phyloP scores from a whole-genome alignment of 164 flowering plant genomes.

The Aristolochia contorta region DNA sequence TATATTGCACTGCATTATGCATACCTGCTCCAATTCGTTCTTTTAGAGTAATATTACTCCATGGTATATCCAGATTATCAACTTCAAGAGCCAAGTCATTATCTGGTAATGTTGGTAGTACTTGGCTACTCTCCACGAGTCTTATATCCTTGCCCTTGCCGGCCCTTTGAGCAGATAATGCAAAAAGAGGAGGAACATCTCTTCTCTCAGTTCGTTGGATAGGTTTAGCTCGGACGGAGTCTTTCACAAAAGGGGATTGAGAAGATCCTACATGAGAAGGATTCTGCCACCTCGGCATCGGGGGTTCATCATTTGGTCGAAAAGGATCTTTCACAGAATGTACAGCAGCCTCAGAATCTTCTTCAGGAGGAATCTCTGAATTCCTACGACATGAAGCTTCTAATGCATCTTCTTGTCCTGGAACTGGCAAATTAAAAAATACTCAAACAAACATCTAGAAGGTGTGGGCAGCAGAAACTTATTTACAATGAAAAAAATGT shows the following conservation, averaged over 20 bases:
- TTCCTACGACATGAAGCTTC: slow-evolving; percentile 27
- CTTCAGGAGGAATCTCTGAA: slow-evolving; percentile 11
- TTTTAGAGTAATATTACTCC: slow-evolving; percentile 79
- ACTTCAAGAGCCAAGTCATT: slow-evolving; percentile 46
- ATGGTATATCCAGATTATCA: slow-evolving; percentile 79
- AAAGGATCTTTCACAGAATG: slow-evolving; percentile 16
- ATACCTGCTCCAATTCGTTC: slow-evolving; percentile 95
- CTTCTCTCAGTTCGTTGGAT: slow-evolving; percentile 23
- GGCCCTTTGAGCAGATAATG: slow-evolving; percentile 20
- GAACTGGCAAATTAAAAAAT: neutral
- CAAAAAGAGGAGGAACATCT: slow-evolving; percentile 20
- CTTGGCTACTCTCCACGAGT: slow-evolving; percentile 25
- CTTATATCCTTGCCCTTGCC: slow-evolving; percentile 24
- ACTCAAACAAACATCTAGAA: too few relatives aligned
- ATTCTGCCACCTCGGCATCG: slow-evolving; percentile 15
- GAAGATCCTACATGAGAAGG: slow-evolving; percentile 20
- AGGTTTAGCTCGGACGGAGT: slow-evolving; percentile 21
- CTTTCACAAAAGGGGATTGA: slow-evolving; percentile 17
- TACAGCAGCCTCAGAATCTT: slow-evolving; percentile 16
- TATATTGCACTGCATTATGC: neutral
- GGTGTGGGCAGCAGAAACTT: too few relatives aligned
- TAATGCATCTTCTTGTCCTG: slow-evolving; percentile 27
- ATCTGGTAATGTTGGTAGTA: slow-evolving; percentile 23
- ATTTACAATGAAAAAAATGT: neutral
- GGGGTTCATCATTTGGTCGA: slow-evolving; percentile 21